A percentile compares a stretch with the other conserved stretches of the same genome.
Conservation (phyloP, 345 rosid species). For the Brassica rapa region DNA sequence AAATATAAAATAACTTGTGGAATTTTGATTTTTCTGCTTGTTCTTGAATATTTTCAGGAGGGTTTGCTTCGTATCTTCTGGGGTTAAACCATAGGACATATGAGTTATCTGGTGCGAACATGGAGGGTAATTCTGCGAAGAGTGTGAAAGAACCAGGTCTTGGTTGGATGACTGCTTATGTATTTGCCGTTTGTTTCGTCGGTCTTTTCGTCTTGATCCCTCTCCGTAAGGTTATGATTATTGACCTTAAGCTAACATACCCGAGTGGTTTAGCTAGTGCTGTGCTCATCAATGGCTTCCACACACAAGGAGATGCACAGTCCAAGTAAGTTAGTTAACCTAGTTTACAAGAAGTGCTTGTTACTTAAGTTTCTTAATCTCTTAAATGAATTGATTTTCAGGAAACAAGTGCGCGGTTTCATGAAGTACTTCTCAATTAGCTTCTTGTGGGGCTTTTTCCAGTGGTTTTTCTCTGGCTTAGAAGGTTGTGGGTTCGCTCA, state of each 20-base stretch:
- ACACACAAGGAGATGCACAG: conserved; percentile 48
- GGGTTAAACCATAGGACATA: conserved; percentile 81
- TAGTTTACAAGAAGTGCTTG: neutral
- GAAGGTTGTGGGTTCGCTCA: conserved; percentile 75
- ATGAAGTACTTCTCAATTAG: conserved; percentile 34
- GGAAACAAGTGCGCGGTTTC: conserved; percentile 57
- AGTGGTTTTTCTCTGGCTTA: conserved; percentile 6
- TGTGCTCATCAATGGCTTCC: neutral
- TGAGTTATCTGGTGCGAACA: conserved; percentile 66
- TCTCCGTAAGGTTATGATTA: conserved; percentile 85
- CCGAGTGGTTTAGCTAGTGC: conserved; percentile 88
- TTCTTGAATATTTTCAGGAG: conserved; percentile 50
- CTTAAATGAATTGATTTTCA: conserved; percentile 31
- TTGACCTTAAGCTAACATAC: conserved; percentile 79
- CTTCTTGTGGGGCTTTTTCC: conserved; percentile 21
- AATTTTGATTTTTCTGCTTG: neutral
- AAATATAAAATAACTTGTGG: neutral
- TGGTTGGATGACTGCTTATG: conserved; percentile 93
- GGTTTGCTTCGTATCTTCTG: conserved; percentile 88
- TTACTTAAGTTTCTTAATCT: neutral
- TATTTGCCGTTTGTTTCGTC: conserved; percentile 82
- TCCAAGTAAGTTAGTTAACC: neutral
- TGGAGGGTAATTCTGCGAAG: conserved; percentile 63
- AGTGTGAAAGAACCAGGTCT: conserved; percentile 82
- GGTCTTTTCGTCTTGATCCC: conserved; percentile 94